A percentile compares a stretch with the other conserved stretches of the same genome.
phyloP scores from a whole-genome alignment of 192 early-diverging fungal species.

The Coemansia sp. region DNA sequence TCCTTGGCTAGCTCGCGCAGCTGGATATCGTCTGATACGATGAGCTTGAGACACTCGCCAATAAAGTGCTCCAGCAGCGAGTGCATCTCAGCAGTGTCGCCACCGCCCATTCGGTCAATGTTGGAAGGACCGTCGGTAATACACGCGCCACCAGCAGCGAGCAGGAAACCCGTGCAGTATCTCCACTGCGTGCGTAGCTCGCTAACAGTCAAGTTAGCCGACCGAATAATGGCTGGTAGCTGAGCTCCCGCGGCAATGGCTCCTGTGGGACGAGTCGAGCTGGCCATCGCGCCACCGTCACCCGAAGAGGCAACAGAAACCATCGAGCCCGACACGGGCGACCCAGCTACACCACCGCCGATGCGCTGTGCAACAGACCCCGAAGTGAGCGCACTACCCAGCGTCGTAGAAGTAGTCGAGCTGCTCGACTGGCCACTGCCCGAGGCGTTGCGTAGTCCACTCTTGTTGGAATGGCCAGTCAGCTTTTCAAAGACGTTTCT shows the following conservation, averaged over 20 bases:
- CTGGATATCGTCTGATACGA: constrained; percentile 57
- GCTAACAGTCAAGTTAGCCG: constrained; percentile 30
- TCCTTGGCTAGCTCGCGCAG: constrained; percentile 58
- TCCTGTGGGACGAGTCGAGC: constrained; percentile 17
- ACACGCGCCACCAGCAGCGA: constrained; percentile 53
- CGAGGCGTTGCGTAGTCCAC: constrained; percentile 14
- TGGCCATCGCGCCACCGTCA: not conserved
- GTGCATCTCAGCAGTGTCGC: constrained; percentile 53
- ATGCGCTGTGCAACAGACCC: constrained; percentile 10
- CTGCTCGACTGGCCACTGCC: not conserved
- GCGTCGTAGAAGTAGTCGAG: not conserved
- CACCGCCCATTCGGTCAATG: constrained; percentile 43
- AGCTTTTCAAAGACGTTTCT: constrained; percentile 57
- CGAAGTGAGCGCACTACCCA: constrained; percentile 4
- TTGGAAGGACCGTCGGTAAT: constrained; percentile 38
- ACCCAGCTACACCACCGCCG: constrained; percentile 1
- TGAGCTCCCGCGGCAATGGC: constrained; percentile 42
- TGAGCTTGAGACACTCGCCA: constrained; percentile 57
- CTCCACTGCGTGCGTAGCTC: constrained; percentile 59
- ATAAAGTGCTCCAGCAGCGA: constrained; percentile 59
- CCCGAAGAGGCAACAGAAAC: constrained; percentile 6
- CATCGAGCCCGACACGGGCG: constrained; percentile 6
- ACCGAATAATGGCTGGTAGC: constrained; percentile 47
- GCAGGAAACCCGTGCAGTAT: constrained; percentile 58
- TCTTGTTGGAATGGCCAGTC: constrained; percentile 45